Evolutionary conservation across 192 early-diverging fungal species (phyloP), one percentile per base, ranked within the genome.

Genomic region (Backusella westeae): DNA sequence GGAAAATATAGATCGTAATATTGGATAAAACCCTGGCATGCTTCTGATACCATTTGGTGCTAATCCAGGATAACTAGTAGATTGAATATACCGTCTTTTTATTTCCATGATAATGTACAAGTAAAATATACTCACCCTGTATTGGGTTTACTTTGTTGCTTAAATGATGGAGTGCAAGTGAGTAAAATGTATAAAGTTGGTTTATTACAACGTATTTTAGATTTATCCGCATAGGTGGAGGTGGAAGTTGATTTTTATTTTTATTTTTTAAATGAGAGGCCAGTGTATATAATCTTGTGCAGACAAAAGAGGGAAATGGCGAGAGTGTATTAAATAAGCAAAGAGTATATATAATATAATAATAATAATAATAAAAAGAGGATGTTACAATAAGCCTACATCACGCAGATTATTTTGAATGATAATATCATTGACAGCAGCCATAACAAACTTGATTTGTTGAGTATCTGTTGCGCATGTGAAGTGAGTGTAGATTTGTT

Each of bases 361-460:
- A 39, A 9, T 38, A 38, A 39, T 39, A 10, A 10, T 39, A 32
- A 66, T 14, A 67, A 14, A 8, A 29, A 23, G 21, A 21, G 26
- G 29, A 34, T 49, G 6, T 42, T 71, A 71, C 9, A 71, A 39
- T 71, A 71, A 42, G 23, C 69, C 69, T 34, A 71, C 69, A n/a
- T 71, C 69, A 29, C 69, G 34, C 12, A 71, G 41, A 29, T 26
- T 46, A 71, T 36, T 29, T 46, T 71, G 69, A 72, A 96, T 92
- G 82, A 96, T 93, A 77, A 96, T 94, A 80, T 96, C 94, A 77
- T 94, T 94, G 69, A 95, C 93, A 29, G 93, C 93, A 1, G 94
- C 89, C 94, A 95, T 95, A 77, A 95, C 94, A 82, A 94, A 94
- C 81, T 92, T 93, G 72, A 95, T 92, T 85, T 95, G 94, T 71